Percentiles rank a stretch among this genome's conserved stretches.
phyloP scores from a whole-genome alignment of 176 grass and related monocot species.

The Urochloa ruziziensis region DNA sequence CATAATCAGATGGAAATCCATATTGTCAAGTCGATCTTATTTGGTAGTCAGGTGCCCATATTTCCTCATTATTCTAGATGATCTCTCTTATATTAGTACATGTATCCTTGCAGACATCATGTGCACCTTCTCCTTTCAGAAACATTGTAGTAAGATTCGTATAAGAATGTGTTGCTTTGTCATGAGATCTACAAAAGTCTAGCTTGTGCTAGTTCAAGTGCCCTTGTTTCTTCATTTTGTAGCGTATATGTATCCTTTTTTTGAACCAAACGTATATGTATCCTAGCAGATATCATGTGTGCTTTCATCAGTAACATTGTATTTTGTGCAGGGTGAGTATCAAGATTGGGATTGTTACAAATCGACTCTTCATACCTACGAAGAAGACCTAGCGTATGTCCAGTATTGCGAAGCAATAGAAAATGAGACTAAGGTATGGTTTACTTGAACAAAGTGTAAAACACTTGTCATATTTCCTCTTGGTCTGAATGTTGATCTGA shows the following conservation, averaged over 20 bases:
- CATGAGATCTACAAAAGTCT: no score
- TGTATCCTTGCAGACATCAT: background rate
- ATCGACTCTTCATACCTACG: background rate
- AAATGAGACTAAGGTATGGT: constrained; percentile 25
- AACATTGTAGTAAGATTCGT: background rate
- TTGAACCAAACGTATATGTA: background rate
- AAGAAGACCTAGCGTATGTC: background rate
- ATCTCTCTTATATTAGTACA: background rate
- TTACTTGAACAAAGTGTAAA: background rate
- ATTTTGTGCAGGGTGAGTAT: background rate
- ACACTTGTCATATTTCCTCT: background rate
- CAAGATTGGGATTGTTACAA: background rate
- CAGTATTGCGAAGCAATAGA: background rate
- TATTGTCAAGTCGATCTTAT: background rate
- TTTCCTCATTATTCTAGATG: background rate
- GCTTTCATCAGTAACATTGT: background rate
- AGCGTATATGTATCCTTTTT: background rate
- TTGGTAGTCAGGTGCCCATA: background rate
- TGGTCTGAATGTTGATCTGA: no score
- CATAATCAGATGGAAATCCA: background rate
- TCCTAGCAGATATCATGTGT: background rate
- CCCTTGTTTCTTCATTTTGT: background rate
- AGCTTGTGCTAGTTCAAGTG: background rate
- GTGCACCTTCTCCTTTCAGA: no score
- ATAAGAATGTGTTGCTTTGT: background rate